These are phyloP conservation scores for Colletotrichum sp. DNA, from an alignment of 2,329 filamentous ascomycete genomes.

Conservation along the genomic window DNA sequence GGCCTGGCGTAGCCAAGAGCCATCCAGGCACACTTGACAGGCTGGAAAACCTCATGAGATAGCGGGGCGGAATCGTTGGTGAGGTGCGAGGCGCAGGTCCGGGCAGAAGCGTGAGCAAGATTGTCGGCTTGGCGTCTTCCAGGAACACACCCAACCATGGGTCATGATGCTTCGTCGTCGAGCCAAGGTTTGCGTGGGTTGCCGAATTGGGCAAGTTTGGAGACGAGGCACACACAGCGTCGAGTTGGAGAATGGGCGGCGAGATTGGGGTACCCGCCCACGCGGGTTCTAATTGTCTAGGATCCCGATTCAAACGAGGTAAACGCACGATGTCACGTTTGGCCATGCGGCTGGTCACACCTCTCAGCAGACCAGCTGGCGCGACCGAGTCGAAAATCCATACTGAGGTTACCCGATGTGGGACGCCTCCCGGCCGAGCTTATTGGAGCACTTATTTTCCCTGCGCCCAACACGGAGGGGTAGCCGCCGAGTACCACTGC, in stretches of 20 bases:
- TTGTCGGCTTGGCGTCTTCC: background rate
- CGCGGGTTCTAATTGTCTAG: background rate
- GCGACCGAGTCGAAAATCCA: background rate
- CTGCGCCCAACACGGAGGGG: conserved; percentile 12
- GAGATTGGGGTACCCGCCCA: background rate
- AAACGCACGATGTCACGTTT: conserved; percentile 9
- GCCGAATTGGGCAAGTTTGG: conserved; percentile 1
- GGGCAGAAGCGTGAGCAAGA: background rate
- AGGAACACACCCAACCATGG: conserved; percentile 5
- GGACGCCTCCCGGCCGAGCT: background rate
- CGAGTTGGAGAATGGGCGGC: background rate
- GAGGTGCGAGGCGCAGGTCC: background rate
- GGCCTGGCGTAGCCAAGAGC: background rate
- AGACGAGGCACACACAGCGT: background rate
- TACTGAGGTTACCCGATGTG: conserved; percentile 1
- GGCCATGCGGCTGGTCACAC: conserved; percentile 15
- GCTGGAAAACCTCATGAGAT: background rate
- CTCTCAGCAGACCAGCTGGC: conserved; percentile 1
- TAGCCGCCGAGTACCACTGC: conserved; percentile 14
- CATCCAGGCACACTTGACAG: background rate
- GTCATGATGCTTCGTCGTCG: conserved; percentile 12
- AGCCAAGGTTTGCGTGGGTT: background rate
- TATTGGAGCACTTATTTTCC: conserved; percentile 16
- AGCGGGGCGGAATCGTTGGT: background rate
- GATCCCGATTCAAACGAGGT: background rate